Evolutionary conservation across 176 grass and related monocot genomes (phyloP).

Genomic region (Echinochloa phyllopogon): DNA sequence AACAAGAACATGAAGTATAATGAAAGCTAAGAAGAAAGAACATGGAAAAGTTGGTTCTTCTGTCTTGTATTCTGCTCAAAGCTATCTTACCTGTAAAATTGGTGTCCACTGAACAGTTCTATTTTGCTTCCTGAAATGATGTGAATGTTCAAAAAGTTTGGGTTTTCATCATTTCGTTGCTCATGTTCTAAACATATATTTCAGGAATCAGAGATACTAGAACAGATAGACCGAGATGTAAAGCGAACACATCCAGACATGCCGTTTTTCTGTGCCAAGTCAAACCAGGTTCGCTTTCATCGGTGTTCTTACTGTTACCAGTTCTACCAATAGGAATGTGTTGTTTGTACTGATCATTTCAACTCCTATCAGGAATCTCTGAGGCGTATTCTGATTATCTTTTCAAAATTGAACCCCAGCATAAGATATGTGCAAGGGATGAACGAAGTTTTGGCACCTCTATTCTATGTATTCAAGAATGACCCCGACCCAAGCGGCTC

Average conservation of each 20-base stretch:
- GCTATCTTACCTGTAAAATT: slow-evolving; percentile 1
- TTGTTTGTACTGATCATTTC: slow-evolving; percentile 35
- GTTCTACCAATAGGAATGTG: slow-evolving; percentile 23
- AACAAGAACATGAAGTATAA: background rate
- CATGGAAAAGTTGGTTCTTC: slow-evolving; percentile 2
- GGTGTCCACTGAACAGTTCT: slow-evolving; percentile 1
- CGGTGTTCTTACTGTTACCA: slow-evolving; percentile 14
- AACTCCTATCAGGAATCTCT: slow-evolving; percentile 72
- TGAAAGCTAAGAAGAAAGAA: slow-evolving; percentile 5
- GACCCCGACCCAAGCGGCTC: slow-evolving; percentile 58
- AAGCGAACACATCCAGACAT: slow-evolving; percentile 91
- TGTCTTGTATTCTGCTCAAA: background rate
- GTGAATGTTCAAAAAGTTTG: slow-evolving; percentile 19
- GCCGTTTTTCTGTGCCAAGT: slow-evolving; percentile 69
- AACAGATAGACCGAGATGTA: slow-evolving; percentile 95
- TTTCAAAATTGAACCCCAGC: slow-evolving; percentile 88
- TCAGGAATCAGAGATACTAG: slow-evolving; percentile 85
- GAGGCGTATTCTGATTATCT: slow-evolving; percentile 89
- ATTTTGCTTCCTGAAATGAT: slow-evolving; percentile 1
- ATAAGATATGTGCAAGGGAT: slow-evolving; percentile 97
- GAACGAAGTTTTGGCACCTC: slow-evolving; percentile 96
- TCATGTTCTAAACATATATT: slow-evolving; percentile 20
- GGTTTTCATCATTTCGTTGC: slow-evolving; percentile 14
- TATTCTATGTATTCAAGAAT: slow-evolving; percentile 80
- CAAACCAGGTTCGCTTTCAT: slow-evolving; percentile 56